These are phyloP conservation scores for Calonectria montana DNA, from an alignment of 2,329 filamentous ascomycete genomes.

Conservation along the genomic window DNA sequence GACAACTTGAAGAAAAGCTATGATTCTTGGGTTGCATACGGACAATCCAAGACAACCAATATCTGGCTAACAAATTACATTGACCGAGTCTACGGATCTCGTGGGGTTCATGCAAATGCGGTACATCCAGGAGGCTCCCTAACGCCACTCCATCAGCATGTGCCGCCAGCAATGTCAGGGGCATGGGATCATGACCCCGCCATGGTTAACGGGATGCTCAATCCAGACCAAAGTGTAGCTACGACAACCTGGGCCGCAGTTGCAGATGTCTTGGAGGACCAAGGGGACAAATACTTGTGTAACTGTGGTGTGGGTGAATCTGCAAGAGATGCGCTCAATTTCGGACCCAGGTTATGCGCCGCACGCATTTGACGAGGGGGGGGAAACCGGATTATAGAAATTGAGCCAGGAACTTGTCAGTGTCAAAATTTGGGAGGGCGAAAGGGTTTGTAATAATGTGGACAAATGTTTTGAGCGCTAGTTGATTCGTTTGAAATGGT, in stretches of 20 bases:
- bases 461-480: neutral
- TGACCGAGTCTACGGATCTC: constrained; percentile 55
- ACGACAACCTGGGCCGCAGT: constrained; percentile 59
- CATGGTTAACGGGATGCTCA: constrained; percentile 9
- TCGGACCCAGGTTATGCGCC: constrained; percentile 28
- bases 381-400: constrained; percentile 55
- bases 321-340: constrained; percentile 10
- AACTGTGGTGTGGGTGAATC: constrained; percentile 50
- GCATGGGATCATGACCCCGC: constrained; percentile 8
- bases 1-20: constrained; percentile 53
- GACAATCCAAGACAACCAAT: constrained; percentile 58
- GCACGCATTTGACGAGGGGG: constrained; percentile 51
- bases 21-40: constrained; percentile 50
- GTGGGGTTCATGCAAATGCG: constrained; percentile 54
- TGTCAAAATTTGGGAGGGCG: neutral
- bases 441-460: too few relatives aligned
- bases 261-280: constrained; percentile 54
- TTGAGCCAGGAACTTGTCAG: constrained; percentile 41
- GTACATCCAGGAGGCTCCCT: constrained; percentile 58
- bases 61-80: constrained; percentile 61
- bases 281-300: constrained; percentile 59
- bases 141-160: constrained; percentile 9
- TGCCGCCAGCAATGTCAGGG: neutral
- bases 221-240: constrained; percentile 57
- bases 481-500: neutral